Conservation (phyloP, 2,329 filamentous ascomycete genomes). For the Trichoderma sp. region DNA sequence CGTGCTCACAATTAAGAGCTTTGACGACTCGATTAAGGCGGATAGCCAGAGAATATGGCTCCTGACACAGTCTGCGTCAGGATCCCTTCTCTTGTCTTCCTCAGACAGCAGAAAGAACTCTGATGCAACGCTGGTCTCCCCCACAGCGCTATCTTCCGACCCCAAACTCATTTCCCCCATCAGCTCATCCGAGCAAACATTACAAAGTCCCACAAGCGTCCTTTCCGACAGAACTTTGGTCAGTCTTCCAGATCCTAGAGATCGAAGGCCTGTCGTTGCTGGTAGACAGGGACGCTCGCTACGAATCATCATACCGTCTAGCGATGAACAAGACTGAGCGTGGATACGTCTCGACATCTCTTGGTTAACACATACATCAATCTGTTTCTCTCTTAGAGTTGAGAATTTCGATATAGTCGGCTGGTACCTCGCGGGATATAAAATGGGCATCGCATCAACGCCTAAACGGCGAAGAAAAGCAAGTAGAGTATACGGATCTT, state of each 20-base stretch:
- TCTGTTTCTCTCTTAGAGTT: not conserved
- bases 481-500: not conserved
- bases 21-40: slow-evolving; percentile 19
- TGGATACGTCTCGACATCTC: not conserved
- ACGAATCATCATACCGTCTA: slow-evolving; percentile 11
- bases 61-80: slow-evolving; percentile 20
- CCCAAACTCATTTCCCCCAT: slow-evolving; percentile 1
- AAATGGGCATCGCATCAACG: not conserved
- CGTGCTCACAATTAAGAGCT: slow-evolving; percentile 11
- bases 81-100: slow-evolving; percentile 14
- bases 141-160: slow-evolving; percentile 10
- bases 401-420: not conserved
- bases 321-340: slow-evolving; percentile 7
- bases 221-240: not conserved
- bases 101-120: slow-evolving; percentile 13
- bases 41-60: slow-evolving; percentile 30
- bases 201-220: slow-evolving; percentile 5
- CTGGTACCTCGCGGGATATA: not conserved
- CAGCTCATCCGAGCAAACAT: not conserved
- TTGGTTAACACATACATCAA: not conserved
- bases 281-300: slow-evolving; percentile 2
- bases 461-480: not conserved
- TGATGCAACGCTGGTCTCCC: slow-evolving; percentile 10
- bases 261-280: not conserved
- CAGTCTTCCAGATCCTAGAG: not conserved